Base-by-base conservation (phyloP, 257 asterid genomes). In the Solanum appendiculatum region DNA sequence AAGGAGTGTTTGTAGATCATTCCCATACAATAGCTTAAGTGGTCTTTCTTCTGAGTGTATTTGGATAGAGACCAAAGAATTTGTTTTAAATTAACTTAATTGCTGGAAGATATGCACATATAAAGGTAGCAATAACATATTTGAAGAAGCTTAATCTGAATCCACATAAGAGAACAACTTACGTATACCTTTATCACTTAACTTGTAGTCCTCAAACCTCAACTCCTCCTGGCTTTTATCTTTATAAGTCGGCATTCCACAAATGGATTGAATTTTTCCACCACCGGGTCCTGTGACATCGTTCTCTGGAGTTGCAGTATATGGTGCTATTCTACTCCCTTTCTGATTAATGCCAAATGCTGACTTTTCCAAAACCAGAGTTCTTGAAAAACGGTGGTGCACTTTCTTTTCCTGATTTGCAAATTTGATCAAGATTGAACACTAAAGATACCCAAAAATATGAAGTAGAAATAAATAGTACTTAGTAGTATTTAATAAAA, bases 151-250 rank as follows among this genome's bases (percentile, higher is more conserved):
- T 16, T 23, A 54, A 54, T 54, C 16, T 14, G 16, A 14, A 54
- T 54, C 23, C 36, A 34, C 36, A 34, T 34, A 39, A 54, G 36
- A 34, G 36, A 34, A 34, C 36, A 34, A n/a, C 39, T 86, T 83
- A 87, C 74, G 78, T 69, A 56, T 70, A 94, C 98, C 98, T 92
- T 93, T 34, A 34, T 34, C 36, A 34, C 36, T 4, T 34, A 34
- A 34, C 36, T 34, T 2, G 36, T 34, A 34, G 36, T 34, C 36
- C 36, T 34, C 36, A 34, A 34, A 34, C 36, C 36, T 34, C 36
- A 34, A 34, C 36, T 93, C 86, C 89, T 96, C 98, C 72, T 96
- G 98, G 88, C 93, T n/a, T 94, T 90, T 96, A 25, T 91, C 93
- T 90, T 91, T 86, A 88, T 94, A 92, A 74, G 77, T 87, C 15